Percentiles rank a stretch among this genome's conserved stretches.
phyloP scores from a whole-genome alignment of 129 eudicot species.

The Tagetes erecta region DNA sequence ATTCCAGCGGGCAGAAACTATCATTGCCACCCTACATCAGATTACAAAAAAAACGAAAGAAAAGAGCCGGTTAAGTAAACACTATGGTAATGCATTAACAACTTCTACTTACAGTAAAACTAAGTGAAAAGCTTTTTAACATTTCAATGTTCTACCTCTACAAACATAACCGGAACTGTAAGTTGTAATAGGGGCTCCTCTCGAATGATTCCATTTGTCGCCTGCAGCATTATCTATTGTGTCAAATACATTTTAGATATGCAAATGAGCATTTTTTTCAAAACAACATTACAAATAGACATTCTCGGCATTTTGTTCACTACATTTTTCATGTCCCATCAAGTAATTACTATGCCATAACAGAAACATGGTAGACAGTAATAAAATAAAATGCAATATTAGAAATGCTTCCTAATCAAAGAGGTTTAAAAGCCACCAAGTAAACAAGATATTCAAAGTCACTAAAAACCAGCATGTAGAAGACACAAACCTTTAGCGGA shows the following conservation, averaged over 20 bases:
- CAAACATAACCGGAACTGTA: conserved; percentile 70
- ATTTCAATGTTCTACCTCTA: conserved; percentile 54
- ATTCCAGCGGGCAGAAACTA: conserved; percentile 62
- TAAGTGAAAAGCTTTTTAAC: background rate
- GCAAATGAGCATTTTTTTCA: background rate
- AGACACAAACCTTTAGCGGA: conserved; percentile 63
- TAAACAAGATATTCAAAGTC: background rate
- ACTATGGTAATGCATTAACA: background rate
- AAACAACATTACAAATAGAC: background rate
- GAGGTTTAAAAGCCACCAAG: conserved; percentile 9
- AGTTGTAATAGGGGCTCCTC: conserved; percentile 72
- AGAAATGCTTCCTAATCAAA: conserved; percentile 9
- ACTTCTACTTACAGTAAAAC: background rate
- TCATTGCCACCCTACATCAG: conserved; percentile 77
- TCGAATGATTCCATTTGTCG: conserved; percentile 64
- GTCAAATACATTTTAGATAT: conserved; percentile 8
- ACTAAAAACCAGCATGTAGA: background rate
- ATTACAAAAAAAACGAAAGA: conserved; percentile 10
- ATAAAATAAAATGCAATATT: conserved; percentile 4
- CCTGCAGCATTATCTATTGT: conserved; percentile 41
- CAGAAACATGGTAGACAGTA: conserved; percentile 5
- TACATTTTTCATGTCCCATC: conserved; percentile 1
- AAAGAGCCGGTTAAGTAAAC: background rate
- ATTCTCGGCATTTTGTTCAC: background rate
- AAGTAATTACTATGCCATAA: conserved; percentile 4